phyloP scores from a whole-genome alignment of 768 basidiomycete species.

The Agrocybe pediades region DNA sequence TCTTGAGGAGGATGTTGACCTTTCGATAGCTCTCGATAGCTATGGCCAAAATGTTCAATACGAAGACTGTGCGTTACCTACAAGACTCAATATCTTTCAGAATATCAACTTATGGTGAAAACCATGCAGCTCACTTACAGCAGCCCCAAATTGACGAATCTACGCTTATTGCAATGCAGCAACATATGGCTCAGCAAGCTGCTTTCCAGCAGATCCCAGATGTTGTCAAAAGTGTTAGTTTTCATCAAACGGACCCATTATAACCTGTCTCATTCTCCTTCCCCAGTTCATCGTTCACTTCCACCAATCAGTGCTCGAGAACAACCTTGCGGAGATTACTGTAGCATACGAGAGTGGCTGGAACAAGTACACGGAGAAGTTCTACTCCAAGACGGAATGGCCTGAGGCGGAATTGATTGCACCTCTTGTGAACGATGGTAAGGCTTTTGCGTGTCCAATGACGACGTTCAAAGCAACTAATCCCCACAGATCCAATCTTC shows the following conservation, averaged over 20 bases:
- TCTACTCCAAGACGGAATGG: constrained; percentile 94
- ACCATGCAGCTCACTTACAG: constrained; percentile 40
- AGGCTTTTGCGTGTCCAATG: constrained; percentile 21
- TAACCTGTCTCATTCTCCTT: constrained; percentile 10
- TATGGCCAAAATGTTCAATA: constrained; percentile 71
- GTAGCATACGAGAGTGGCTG: constrained; percentile 95
- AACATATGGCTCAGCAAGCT: constrained; percentile 82
- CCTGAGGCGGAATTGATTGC: constrained; percentile 96
- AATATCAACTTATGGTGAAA: constrained; percentile 8
- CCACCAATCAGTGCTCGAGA: constrained; percentile 88
- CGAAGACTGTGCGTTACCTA: constrained; percentile 55
- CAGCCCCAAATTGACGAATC: constrained; percentile 74
- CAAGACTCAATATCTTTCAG: neutral
- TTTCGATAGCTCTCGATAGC: constrained; percentile 66
- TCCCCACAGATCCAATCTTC: constrained; percentile 76
- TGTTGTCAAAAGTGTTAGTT: constrained; percentile 79
- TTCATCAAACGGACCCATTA: constrained; percentile 14
- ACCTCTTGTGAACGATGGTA: constrained; percentile 91
- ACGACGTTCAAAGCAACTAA: neutral
- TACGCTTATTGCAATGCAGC: constrained; percentile 71
- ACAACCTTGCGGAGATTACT: constrained; percentile 90
- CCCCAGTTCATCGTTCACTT: constrained; percentile 91
- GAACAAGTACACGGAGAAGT: constrained; percentile 96
- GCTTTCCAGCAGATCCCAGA: constrained; percentile 86
- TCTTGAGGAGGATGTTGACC: constrained; percentile 79